These are phyloP conservation scores for Leccinum pachyderme DNA, from an alignment of 1,284 basidiomycete species.

Conservation along the genomic window DNA sequence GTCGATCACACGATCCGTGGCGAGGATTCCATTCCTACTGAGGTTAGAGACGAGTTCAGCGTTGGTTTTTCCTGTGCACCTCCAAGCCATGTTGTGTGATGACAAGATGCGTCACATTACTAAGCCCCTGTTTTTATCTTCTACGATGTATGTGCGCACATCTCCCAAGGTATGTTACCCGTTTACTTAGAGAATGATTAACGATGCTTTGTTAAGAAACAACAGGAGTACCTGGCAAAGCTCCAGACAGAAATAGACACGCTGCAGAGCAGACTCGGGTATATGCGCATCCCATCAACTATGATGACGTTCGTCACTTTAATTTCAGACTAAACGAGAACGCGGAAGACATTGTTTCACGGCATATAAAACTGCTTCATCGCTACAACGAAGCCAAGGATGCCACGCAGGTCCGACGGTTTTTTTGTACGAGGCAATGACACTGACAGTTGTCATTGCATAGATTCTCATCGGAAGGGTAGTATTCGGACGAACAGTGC, in stretches of 20 bases:
- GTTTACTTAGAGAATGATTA: not conserved
- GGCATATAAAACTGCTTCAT: constrained; percentile 71
- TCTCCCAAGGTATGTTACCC: constrained; percentile 26
- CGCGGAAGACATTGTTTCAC: constrained; percentile 63
- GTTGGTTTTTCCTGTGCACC: constrained; percentile 68
- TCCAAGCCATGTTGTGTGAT: constrained; percentile 70
- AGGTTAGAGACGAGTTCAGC: constrained; percentile 73
- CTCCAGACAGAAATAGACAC: constrained; percentile 53
- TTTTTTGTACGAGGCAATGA: not conserved
- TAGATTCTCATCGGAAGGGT: constrained; percentile 37
- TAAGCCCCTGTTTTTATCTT: constrained; percentile 1
- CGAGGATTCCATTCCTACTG: constrained; percentile 51
- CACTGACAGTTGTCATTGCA: constrained; percentile 5
- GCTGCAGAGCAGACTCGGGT: constrained; percentile 58
- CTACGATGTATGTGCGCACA: constrained; percentile 28
- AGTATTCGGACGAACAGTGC: constrained; percentile 30
- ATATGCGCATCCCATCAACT: constrained; percentile 17
- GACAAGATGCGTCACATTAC: not conserved
- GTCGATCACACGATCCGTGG: constrained; percentile 47
- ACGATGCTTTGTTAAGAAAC: constrained; percentile 40
- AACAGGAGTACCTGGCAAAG: constrained; percentile 49
- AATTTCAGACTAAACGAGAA: constrained; percentile 47
- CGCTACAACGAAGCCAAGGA: constrained; percentile 81
- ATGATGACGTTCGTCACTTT: not conserved
- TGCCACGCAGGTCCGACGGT: constrained; percentile 58